Evolutionary conservation across 202 grass and related monocot genomes (phyloP).

Genomic region (Hordeum pubiflorum): DNA sequence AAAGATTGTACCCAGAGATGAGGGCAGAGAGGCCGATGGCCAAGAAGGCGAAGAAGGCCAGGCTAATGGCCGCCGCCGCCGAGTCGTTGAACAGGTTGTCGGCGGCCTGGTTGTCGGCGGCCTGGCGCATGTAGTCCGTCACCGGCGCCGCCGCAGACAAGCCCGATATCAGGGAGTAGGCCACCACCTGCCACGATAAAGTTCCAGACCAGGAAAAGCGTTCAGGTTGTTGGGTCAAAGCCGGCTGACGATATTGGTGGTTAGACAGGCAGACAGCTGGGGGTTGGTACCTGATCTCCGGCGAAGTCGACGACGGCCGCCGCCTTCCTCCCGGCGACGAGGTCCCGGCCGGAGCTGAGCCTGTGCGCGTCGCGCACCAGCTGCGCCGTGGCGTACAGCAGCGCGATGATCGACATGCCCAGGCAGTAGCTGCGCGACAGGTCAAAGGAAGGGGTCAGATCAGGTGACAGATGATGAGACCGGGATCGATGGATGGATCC

Average conservation of each 20-base stretch:
- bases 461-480: not conserved
- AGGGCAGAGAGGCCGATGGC: constrained; percentile 47
- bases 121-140: constrained; percentile 61
- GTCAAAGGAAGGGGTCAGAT: not conserved
- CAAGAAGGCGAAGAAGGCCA: constrained; percentile 62
- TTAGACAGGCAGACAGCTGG: not conserved
- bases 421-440: constrained; percentile 48
- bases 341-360: constrained; percentile 30
- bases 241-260: not conserved
- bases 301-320: constrained; percentile 48
- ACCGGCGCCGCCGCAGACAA: constrained; percentile 61
- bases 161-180: constrained; percentile 49
- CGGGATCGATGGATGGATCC: not conserved
- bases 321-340: constrained; percentile 31
- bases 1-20: constrained; percentile 66
- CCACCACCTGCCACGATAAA: constrained; percentile 32
- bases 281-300: constrained; percentile 52
- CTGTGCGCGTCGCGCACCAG: constrained; percentile 34
- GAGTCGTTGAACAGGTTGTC: constrained; percentile 60
- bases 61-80: constrained; percentile 51
- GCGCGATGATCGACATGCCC: constrained; percentile 45
- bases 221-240: not conserved
- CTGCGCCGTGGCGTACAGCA: constrained; percentile 55
- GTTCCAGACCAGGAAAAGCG: not conserved
- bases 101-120: constrained; percentile 28